Base-by-base conservation (phyloP, 495 filamentous ascomycete species). In the Neurospora sp. region DNA sequence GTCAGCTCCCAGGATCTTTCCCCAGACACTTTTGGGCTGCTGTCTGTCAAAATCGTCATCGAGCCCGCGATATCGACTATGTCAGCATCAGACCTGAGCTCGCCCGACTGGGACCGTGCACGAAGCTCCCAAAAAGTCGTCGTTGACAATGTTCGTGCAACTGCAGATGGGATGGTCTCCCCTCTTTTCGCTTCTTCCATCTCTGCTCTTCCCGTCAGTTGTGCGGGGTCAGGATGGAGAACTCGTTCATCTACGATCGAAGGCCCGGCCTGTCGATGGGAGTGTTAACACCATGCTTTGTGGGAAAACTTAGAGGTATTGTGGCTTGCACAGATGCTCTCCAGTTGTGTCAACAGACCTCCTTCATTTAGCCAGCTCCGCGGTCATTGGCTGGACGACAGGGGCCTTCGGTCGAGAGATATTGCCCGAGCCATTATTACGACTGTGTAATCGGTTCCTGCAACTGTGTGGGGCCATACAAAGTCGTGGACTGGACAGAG, bases 301-400 rank as follows among this genome's bases (percentile, higher is more conserved):
- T 13, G 9, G 5, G 43, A 48, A 48, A 21, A 21, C 3, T 3
- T 13, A 9, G 42, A 21, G 19, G 42, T 45, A 13, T 66, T 39
- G 17, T 70, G 69, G 45, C 5, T 31, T 36, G 5, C 31, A 69
- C 39, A 71, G 73, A 74, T 72, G 78, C 77, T 78, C 76, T 74
- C 78, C 77, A 78, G 72, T 73, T 75, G 45, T 73, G 54, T 62
- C 54, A 73, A 76, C 74, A 70, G 70, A 71, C 48, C 28, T 75
- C 77, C 79, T 75, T 75, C 76, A 78, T 77, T 79, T 78, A 78
- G 73, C 79, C 79, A 78, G 42, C 42, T 37, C 28, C 21, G 72
- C 28, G 74, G 28, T 66, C 72, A 79, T 77, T 80, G 78, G 76
- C 40, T 71, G 74, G 69, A 43, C 71, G 34, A 73, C 70, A 71